Conservation (phyloP, 164 flowering plant genomes). For the Santalum album region DNA sequence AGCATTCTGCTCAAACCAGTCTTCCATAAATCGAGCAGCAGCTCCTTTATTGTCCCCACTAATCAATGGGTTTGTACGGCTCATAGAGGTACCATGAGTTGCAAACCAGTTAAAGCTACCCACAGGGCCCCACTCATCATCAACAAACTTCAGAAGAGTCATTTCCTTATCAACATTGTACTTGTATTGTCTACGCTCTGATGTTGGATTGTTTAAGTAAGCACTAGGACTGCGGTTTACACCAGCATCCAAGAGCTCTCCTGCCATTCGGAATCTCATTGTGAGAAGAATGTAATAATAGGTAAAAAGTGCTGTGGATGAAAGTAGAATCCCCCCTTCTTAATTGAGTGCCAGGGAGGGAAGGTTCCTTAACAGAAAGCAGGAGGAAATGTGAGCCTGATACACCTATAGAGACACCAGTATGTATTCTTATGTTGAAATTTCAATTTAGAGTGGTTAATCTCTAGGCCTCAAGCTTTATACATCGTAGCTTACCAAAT, state of each 20-base stretch:
- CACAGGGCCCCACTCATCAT: slow-evolving; percentile 90
- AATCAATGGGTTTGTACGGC: slow-evolving; percentile 86
- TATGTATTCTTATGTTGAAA: no score
- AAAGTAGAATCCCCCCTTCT: no score
- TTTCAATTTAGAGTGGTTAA: no score
- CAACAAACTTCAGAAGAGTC: slow-evolving; percentile 95
- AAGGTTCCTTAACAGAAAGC: no score
- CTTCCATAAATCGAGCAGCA: slow-evolving; percentile 98
- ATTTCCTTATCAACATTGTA: slow-evolving; percentile 94
- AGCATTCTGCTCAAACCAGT: slow-evolving; percentile 78
- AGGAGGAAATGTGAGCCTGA: no score
- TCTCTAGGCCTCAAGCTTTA: no score
- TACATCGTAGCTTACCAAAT: no score
- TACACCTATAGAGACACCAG: no score
- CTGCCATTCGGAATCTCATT: slow-evolving; percentile 28
- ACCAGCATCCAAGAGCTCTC: slow-evolving; percentile 86
- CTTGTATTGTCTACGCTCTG: slow-evolving; percentile 73
- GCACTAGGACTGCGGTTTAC: slow-evolving; percentile 96
- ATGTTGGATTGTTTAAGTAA: slow-evolving; percentile 80
- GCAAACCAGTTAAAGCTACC: slow-evolving; percentile 99
- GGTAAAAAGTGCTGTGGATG: no score
- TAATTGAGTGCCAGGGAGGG: no score
- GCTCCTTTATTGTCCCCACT: slow-evolving; percentile 99
- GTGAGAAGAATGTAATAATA: no score
- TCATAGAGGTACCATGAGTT: slow-evolving; percentile 99